Evolutionary conservation across 495 filamentous ascomycete species (phyloP).

Genomic region (Tuber calosporum): DNA sequence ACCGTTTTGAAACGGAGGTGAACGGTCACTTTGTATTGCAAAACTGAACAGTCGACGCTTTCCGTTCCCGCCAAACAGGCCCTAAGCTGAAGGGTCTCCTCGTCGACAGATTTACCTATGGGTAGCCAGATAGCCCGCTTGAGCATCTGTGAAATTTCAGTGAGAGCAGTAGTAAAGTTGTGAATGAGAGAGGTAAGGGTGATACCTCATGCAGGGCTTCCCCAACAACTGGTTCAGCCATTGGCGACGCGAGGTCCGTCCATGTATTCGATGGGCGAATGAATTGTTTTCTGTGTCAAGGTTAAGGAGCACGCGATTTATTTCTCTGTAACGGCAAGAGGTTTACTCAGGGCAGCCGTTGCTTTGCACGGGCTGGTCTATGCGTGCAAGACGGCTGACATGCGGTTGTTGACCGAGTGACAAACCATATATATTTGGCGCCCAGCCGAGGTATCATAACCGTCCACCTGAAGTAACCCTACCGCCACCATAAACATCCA

Average conservation of each 20-base stretch:
- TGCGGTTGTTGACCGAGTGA: neutral
- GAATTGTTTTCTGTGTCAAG: neutral
- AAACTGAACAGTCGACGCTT: no score
- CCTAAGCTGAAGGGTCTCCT: slow-evolving; percentile 68
- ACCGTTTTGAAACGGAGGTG: no score
- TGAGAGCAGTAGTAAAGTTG: neutral
- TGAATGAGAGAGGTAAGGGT: neutral
- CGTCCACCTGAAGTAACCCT: neutral
- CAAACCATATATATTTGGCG: neutral
- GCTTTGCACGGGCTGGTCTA: neutral
- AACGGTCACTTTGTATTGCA: no score
- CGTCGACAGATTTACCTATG: slow-evolving; percentile 82
- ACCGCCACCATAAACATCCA: neutral
- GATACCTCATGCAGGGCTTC: slow-evolving; percentile 38
- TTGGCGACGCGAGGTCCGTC: slow-evolving; percentile 1
- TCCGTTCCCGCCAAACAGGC: no score
- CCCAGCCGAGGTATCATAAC: neutral
- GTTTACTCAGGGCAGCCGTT: neutral
- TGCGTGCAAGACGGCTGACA: neutral
- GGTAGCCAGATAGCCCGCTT: slow-evolving; percentile 92
- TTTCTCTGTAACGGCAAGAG: neutral
- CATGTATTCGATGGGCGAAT: neutral
- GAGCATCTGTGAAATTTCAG: slow-evolving; percentile 55
- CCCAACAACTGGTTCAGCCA: slow-evolving; percentile 37
- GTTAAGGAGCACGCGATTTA: neutral